Conservation (phyloP, 2,329 filamentous ascomycete genomes). For the Byssothecium circinans region DNA sequence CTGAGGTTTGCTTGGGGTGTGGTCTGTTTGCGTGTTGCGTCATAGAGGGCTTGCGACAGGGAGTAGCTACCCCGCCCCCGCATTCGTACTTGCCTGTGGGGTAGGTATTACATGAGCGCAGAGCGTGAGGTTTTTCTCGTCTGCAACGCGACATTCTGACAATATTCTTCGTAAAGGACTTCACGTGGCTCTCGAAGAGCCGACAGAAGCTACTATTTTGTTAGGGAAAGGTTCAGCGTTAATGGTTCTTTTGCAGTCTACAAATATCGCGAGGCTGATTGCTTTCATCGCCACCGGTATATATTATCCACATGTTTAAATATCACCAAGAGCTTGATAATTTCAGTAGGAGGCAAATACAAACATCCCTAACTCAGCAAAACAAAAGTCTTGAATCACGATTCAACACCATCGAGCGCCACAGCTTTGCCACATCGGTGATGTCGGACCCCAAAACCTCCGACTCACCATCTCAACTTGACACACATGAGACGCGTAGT, state of each 20-base stretch:
- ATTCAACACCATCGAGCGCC: slow-evolving; percentile 1
- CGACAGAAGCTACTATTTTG: too few species aligned
- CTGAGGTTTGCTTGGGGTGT: slow-evolving; percentile 1
- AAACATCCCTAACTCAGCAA: not conserved
- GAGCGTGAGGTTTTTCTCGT: not conserved
- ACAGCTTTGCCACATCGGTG: slow-evolving; percentile 27
- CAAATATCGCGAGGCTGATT: too few species aligned
- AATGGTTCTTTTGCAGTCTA: too few species aligned
- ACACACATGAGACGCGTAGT: slow-evolving; percentile 28
- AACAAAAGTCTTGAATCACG: not conserved
- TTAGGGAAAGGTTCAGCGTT: too few species aligned
- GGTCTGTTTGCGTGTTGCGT: slow-evolving; percentile 5
- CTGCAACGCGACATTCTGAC: too few species aligned
- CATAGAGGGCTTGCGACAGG: slow-evolving; percentile 2
- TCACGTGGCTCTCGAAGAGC: too few species aligned
- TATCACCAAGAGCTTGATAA: too few species aligned
- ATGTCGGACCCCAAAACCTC: slow-evolving; percentile 15
- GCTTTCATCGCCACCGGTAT: too few species aligned
- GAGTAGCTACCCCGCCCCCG: slow-evolving; percentile 26
- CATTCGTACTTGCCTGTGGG: slow-evolving; percentile 15
- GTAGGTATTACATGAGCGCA: not conserved
- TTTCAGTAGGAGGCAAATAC: too few species aligned
- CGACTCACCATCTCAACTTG: slow-evolving; percentile 12
- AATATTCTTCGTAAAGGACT: too few species aligned
- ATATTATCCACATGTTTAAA: too few species aligned